These are phyloP conservation scores for Penicillium silybi DNA, from an alignment of 495 filamentous ascomycete genomes.

Conservation along the genomic window DNA sequence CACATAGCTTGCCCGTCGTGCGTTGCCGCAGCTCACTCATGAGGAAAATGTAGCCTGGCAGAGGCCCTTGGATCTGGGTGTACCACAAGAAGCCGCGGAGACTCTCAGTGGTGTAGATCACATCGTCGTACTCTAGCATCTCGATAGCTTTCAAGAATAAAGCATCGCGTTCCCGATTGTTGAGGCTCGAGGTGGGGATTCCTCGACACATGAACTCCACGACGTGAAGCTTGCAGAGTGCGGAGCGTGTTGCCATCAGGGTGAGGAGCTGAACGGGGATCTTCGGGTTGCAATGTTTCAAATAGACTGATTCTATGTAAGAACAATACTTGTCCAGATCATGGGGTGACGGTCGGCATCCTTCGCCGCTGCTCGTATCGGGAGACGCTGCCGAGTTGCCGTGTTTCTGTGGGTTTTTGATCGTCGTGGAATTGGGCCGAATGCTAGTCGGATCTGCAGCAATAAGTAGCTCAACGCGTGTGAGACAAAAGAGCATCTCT, in stretches of 20 bases:
- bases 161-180: constrained; percentile 21
- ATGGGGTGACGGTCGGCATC: neutral
- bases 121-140: constrained; percentile 51
- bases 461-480: constrained; percentile 32
- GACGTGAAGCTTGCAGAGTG: constrained; percentile 39
- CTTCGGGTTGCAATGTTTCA: constrained; percentile 56
- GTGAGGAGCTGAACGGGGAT: constrained; percentile 57
- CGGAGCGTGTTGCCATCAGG: constrained; percentile 43
- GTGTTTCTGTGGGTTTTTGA: neutral
- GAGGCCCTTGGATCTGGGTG: constrained; percentile 43
- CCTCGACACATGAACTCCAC: constrained; percentile 16
- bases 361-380: constrained; percentile 3
- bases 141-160: constrained; percentile 45
- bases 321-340: constrained; percentile 26
- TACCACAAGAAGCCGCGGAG: constrained; percentile 52
- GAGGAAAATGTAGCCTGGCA: constrained; percentile 50
- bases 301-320: constrained; percentile 47
- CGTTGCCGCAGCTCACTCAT: constrained; percentile 52
- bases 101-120: constrained; percentile 40
- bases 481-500: constrained; percentile 25
- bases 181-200: constrained; percentile 16
- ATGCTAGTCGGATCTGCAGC: constrained; percentile 6
- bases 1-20: constrained; percentile 45
- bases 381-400: neutral
- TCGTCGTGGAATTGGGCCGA: constrained; percentile 4